Conservation (phyloP, 106 monocot genomes). For the Phalaenopsis equestris region DNA sequence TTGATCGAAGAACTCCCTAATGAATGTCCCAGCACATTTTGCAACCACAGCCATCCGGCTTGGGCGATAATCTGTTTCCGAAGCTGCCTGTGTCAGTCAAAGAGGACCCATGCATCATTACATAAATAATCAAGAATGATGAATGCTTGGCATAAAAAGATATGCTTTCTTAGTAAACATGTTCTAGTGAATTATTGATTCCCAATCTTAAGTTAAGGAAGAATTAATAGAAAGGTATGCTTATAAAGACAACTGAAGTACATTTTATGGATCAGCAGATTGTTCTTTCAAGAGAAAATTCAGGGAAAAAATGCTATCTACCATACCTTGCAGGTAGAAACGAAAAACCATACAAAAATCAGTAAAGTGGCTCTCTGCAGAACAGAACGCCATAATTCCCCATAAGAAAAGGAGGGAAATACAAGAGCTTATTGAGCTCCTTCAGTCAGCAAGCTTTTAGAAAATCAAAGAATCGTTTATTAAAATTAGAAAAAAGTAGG, state of each 20-base stretch:
- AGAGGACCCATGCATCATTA: not conserved
- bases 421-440: not conserved
- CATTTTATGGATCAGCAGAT: not conserved
- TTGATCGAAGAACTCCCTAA: conserved; percentile 96
- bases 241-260: not conserved
- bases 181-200: not conserved
- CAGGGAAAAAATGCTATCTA: not conserved
- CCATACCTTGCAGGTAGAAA: not conserved
- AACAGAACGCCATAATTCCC: not conserved
- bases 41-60: conserved; percentile 84
- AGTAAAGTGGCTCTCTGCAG: not conserved
- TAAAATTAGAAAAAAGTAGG: not conserved
- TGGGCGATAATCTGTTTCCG: conserved; percentile 79
- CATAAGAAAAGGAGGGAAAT: not conserved
- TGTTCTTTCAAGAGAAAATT: not conserved
- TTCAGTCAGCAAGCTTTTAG: not conserved
- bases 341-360: not conserved
- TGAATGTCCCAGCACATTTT: conserved; percentile 67
- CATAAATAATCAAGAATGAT: not conserved
- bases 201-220: not conserved
- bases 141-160: not conserved
- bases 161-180: not conserved
- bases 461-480: no score
- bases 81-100: conserved; percentile 64
- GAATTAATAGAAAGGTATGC: not conserved